Evolutionary conservation across 2,329 filamentous ascomycete species (phyloP).

Genomic region (Rosellinia necatrix): DNA sequence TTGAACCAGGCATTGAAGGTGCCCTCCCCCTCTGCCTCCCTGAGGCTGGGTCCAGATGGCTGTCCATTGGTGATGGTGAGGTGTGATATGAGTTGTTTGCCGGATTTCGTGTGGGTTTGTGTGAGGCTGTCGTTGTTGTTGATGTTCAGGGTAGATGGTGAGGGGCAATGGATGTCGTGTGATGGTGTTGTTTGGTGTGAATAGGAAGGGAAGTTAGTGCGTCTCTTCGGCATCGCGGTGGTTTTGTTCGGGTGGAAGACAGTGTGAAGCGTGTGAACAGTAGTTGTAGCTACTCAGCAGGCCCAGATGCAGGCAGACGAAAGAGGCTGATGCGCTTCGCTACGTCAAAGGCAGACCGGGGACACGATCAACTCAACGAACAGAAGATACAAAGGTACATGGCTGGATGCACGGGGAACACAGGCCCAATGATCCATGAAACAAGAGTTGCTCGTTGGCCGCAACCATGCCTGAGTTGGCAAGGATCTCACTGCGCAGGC

Average conservation of each 20-base stretch:
- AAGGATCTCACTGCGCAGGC: constrained; percentile 31
- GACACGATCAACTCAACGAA: constrained; percentile 29
- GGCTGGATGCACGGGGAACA: constrained; percentile 11
- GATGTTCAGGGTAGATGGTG: constrained; percentile 20
- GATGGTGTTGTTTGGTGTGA: constrained; percentile 26
- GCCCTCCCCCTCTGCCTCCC: constrained; percentile 32
- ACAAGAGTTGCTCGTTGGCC: constrained; percentile 17
- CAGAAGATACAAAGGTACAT: constrained; percentile 27
- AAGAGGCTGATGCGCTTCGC: constrained; percentile 38
- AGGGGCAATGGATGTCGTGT: constrained; percentile 27
- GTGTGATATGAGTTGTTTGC: constrained; percentile 23
- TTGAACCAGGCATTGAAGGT: constrained; percentile 36
- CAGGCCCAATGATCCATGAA: constrained; percentile 20
- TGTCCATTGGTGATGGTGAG: constrained; percentile 13
- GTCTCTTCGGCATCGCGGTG: constrained; percentile 32
- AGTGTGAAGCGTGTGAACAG: constrained; percentile 37
- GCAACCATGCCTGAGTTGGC: constrained; percentile 29
- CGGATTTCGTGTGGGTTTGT: constrained; percentile 34
- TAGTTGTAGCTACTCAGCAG: constrained; percentile 27
- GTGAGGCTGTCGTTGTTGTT: constrained; percentile 20
- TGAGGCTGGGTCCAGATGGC: constrained; percentile 31
- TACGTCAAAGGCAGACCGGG: constrained; percentile 34
- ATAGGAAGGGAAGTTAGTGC: constrained; percentile 29
- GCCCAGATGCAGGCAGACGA: constrained; percentile 33
- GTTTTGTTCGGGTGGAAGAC: constrained; percentile 30